Evolutionary conservation across 208 protist species (phyloP).

Genomic region (Trypanosoma platydactyli): DNA sequence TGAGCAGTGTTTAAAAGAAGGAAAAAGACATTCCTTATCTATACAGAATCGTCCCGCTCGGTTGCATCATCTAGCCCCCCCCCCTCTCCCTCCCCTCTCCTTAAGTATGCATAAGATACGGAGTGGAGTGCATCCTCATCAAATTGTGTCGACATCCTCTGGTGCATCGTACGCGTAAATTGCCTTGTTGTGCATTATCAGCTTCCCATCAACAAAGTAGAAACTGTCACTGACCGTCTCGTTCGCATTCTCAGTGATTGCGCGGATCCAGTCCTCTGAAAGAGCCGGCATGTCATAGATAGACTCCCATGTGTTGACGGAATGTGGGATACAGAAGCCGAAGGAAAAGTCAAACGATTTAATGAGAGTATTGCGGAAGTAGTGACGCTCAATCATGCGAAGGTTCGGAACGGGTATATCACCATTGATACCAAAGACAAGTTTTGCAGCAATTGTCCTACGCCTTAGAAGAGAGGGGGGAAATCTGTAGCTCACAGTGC

Average conservation of each 20-base stretch:
- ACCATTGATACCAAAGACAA: conserved; percentile 91
- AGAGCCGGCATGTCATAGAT: conserved; percentile 95
- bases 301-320: conserved; percentile 94
- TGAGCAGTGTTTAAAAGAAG: too few species aligned
- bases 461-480: conserved; percentile 74
- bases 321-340: conserved; percentile 96
- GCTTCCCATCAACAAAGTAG: conserved; percentile 93
- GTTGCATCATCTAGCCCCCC: too few species aligned
- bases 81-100: background rate
- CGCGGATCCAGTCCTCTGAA: conserved; percentile 73
- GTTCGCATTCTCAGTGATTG: conserved; percentile 88
- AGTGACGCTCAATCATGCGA: conserved; percentile 97
- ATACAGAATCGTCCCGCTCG: too few species aligned
- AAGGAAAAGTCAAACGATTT: conserved; percentile 96
- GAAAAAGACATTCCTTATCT: too few species aligned
- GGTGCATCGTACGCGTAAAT: conserved; percentile 73
- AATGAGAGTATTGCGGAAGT: conserved; percentile 93
- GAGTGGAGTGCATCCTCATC: too few species aligned
- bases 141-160: conserved; percentile 5
- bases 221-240: conserved; percentile 94
- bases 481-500: conserved; percentile 92
- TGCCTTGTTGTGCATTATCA: conserved; percentile 97
- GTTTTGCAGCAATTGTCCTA: conserved; percentile 80
- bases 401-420: conserved; percentile 89
- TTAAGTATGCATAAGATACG: too few species aligned